A percentile compares a stretch with the other conserved stretches of the same genome.
Evolutionary conservation across 306 rosid species (phyloP).

Genomic region (Oxytropis ochrocephala): DNA sequence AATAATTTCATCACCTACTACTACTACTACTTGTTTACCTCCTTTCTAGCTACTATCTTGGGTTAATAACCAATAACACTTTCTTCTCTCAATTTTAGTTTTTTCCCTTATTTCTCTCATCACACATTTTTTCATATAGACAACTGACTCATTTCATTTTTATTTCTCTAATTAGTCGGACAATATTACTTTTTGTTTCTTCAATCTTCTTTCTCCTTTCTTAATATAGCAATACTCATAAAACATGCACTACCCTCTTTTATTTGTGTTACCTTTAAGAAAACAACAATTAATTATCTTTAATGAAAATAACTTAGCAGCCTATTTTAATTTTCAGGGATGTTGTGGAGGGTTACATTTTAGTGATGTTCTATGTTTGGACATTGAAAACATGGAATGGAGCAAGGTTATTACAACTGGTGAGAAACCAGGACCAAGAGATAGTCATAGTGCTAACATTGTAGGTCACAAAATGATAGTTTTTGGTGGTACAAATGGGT

Average conservation of each 20-base stretch:
- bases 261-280: too few relatives aligned
- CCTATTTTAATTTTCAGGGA: conserved; percentile 46
- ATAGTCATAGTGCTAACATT: conserved; percentile 78
- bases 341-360: conserved; percentile 93
- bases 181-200: conserved; percentile 16
- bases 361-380: conserved; percentile 70
- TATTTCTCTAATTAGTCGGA: conserved; percentile 37
- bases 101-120: conserved; percentile 34
- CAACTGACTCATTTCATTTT: conserved; percentile 18
- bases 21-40: conserved; percentile 6
- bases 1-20: conserved; percentile 10
- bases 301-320: background rate
- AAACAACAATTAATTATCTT: background rate
- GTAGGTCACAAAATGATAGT: conserved; percentile 69
- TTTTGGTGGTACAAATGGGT: conserved; percentile 94
- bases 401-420: conserved; percentile 56
- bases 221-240: conserved; percentile 10
- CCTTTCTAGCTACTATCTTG: conserved; percentile 32
- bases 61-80: conserved; percentile 43
- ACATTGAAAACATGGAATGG: conserved; percentile 77
- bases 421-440: conserved; percentile 87
- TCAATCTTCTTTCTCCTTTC: conserved; percentile 24
- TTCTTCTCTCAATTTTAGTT: conserved; percentile 39
- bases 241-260: background rate
- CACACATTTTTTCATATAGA: conserved; percentile 12